Base-by-base conservation (phyloP, 2,329 filamentous ascomycete genomes). In the Aspergillus tamarii region DNA sequence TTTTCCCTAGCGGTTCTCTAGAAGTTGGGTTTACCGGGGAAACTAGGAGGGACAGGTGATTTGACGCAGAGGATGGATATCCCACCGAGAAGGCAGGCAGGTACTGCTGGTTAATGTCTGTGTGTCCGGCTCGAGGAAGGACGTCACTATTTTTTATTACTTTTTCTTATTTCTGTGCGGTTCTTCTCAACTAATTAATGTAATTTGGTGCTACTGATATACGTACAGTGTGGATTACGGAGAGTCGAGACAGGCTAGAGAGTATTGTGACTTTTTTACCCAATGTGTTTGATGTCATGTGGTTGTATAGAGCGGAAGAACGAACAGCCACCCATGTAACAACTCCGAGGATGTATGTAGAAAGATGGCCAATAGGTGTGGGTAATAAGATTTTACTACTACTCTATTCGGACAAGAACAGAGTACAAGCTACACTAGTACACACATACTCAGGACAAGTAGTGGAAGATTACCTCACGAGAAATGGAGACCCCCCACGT, bases 21-120 rank as follows among this genome's bases (percentile, higher is more conserved):
- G 16, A 32, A 54, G 43, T 14, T 21, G 16, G 19, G 19, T n/a
- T 19, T 26, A 45, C 28, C 36, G 39, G 53, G 43, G 39, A 26
- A 61, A 61, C 43, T 8, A 50, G 50, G 46, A 58, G 43, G 32
- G 32, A 34, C 23, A n/a, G n/a, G 26, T 30, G 34, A 45, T 55
- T 16, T 36, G 28, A 53, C 28, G 54, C 28, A 62, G 55, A 43
- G 55, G 30, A 45, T 59, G 14, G 9, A 26, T 30, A 16, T 5
- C 46, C 46, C 14, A 23, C 36, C 56, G 46, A 52, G 52, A 57
- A 56, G 53, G 46, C 34, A 56, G 53, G 46, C 34, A 58, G 64
- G 54, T 57, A 64, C 62, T 64, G 62, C 64, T 66, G 64, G 64
- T 56, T 64, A 45, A 57, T 64, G 59, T 58, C 58, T 61, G 56